These are phyloP conservation scores for Cladophialophora chaetospira DNA, from an alignment of 2,329 filamentous ascomycete genomes.

Conservation along the genomic window DNA sequence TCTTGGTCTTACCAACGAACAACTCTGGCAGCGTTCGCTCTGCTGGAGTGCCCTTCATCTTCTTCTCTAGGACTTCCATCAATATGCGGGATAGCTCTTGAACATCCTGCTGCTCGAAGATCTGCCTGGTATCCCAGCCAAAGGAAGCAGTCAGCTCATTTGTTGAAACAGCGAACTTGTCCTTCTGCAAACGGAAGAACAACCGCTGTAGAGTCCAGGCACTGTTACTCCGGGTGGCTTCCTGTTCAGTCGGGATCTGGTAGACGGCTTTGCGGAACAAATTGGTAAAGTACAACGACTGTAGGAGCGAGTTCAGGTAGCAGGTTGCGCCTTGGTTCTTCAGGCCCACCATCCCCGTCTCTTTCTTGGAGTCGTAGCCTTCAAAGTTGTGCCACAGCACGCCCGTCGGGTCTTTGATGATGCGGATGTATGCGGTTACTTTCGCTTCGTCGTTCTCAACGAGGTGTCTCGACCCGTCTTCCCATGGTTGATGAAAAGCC, in stretches of 20 bases:
- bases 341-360: constrained; percentile 93
- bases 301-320: constrained; percentile 81
- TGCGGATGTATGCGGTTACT: constrained; percentile 51
- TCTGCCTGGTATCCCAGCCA: constrained; percentile 96
- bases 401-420: constrained; percentile 53
- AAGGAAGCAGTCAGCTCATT: constrained; percentile 95
- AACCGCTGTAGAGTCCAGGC: constrained; percentile 91
- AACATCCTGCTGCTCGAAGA: constrained; percentile 98
- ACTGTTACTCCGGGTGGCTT: constrained; percentile 79
- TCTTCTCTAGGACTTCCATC: constrained; percentile 95
- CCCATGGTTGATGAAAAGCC: constrained; percentile 79
- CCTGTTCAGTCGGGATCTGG: constrained; percentile 88
- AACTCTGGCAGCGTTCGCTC: constrained; percentile 86
- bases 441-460: constrained; percentile 52
- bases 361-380: constrained; percentile 96
- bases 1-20: constrained; percentile 98
- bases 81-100: constrained; percentile 94
- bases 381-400: constrained; percentile 51
- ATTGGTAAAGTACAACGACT: constrained; percentile 85
- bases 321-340: constrained; percentile 96
- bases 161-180: constrained; percentile 78
- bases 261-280: constrained; percentile 97
- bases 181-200: constrained; percentile 93
- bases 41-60: constrained; percentile 94
- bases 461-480: constrained; percentile 62